Evolutionary conservation across 140 eudicot genomes (phyloP).

Genomic region (Senecio squalidus): DNA sequence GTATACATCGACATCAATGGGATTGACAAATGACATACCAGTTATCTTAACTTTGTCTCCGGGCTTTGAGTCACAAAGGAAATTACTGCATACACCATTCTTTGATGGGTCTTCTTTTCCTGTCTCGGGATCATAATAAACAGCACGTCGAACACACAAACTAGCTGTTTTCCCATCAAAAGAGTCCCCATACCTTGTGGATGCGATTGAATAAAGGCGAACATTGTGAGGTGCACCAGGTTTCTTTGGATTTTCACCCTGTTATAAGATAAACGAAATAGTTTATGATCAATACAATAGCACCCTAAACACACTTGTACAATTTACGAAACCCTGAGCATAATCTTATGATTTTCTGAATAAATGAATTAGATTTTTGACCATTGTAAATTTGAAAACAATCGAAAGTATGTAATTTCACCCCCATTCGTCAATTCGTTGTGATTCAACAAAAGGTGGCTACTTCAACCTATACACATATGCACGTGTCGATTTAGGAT

Average conservation of each 20-base stretch:
- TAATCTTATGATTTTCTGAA: neutral
- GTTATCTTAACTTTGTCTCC: constrained; percentile 86
- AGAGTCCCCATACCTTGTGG: constrained; percentile 86
- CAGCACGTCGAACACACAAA: constrained; percentile 92
- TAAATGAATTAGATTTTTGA: neutral
- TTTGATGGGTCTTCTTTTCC: constrained; percentile 94
- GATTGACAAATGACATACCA: constrained; percentile 34
- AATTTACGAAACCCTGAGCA: neutral
- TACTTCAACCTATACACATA: neutral
- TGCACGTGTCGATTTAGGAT: neutral
- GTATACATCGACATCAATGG: neutral
- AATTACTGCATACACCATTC: constrained; percentile 90
- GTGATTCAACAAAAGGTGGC: too few species aligned
- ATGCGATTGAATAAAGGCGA: constrained; percentile 91
- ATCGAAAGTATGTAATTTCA: neutral
- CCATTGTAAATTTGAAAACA: neutral
- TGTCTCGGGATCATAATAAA: constrained; percentile 84
- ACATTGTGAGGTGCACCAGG: constrained; percentile 96
- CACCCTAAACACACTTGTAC: neutral
- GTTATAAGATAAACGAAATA: constrained; percentile 3
- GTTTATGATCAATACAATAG: neutral
- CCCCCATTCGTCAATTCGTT: too few species aligned
- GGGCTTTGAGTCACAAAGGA: constrained; percentile 85
- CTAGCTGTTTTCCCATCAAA: constrained; percentile 94
- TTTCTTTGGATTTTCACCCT: constrained; percentile 97